phyloP scores from a whole-genome alignment of 495 filamentous ascomycete genomes.

The Neurospora africana region DNA sequence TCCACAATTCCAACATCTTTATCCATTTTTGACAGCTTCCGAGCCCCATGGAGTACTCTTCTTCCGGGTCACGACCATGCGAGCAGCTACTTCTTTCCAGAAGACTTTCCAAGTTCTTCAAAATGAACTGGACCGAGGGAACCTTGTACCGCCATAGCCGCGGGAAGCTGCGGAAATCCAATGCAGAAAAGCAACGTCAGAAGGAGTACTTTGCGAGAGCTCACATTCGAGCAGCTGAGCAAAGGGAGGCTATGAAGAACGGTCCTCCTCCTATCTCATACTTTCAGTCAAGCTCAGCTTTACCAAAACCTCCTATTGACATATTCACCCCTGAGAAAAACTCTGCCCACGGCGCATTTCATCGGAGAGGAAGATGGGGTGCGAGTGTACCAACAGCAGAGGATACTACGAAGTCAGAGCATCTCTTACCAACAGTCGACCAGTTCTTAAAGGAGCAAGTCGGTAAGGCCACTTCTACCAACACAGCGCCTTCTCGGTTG shows the following conservation, averaged over 20 bases:
- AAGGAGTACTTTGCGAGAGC: conserved; percentile 33
- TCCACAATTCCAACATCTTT: background rate
- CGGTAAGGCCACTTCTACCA: background rate
- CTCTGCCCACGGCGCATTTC: background rate
- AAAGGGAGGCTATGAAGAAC: conserved; percentile 7
- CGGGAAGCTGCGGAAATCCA: conserved; percentile 21
- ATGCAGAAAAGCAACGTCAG: conserved; percentile 21
- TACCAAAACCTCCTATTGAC: conserved; percentile 5
- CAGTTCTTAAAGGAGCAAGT: conserved; percentile 10
- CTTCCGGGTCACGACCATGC: background rate
- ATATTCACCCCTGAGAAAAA: background rate
- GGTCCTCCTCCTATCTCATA: conserved; percentile 3
- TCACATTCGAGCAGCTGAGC: conserved; percentile 14
- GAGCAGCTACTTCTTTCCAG: background rate
- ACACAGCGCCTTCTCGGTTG: background rate
- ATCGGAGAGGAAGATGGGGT: background rate
- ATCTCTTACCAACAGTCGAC: conserved; percentile 7
- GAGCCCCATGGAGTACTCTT: background rate
- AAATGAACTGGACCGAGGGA: conserved; percentile 39
- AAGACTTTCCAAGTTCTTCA: background rate
- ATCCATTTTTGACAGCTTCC: background rate
- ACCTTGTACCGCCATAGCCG: conserved; percentile 28
- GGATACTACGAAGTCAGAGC: background rate
- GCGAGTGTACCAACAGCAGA: background rate
- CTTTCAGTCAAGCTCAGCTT: background rate